Evolutionary conservation across 2,329 filamentous ascomycete species (phyloP).

Genomic region (Alternaria arbusti): DNA sequence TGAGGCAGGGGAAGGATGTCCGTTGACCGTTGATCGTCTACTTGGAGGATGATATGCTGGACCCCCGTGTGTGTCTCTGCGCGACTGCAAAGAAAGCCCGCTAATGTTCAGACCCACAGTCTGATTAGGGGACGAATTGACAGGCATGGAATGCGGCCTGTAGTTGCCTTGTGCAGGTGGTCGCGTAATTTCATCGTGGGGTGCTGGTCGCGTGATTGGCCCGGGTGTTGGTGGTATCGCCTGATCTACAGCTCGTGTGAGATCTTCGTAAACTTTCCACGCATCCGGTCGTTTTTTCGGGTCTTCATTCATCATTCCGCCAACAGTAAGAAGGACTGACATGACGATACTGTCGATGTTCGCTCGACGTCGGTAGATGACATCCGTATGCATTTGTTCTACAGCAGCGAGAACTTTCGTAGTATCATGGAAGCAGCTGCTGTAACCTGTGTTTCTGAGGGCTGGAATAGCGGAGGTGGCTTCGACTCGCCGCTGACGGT

Average conservation of each 20-base stretch:
- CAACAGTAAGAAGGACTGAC: conserved; percentile 1
- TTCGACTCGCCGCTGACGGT: conserved; percentile 1
- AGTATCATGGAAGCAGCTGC: conserved; percentile 28
- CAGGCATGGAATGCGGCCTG: no score
- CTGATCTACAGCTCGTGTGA: neutral
- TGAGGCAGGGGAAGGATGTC: neutral
- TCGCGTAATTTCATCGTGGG: no score
- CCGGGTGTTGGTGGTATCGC: rapidly evolving
- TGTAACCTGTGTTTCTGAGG: conserved; percentile 9
- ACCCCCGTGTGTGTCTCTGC: no score
- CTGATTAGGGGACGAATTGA: no score
- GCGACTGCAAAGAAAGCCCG: no score
- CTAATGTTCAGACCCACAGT: no score
- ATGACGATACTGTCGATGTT: neutral
- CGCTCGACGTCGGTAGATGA: neutral
- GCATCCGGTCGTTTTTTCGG: neutral
- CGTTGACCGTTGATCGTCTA: no score
- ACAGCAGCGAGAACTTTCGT: conserved; percentile 10
- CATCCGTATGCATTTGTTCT: conserved; percentile 3
- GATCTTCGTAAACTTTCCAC: neutral
- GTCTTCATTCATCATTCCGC: conserved; percentile 3
- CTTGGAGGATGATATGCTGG: no score
- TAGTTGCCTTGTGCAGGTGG: no score
- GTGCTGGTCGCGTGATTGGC: no score
- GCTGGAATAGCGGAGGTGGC: neutral